phyloP scores from a whole-genome alignment of 2,329 filamentous ascomycete species.

The Aulographum hederae region DNA sequence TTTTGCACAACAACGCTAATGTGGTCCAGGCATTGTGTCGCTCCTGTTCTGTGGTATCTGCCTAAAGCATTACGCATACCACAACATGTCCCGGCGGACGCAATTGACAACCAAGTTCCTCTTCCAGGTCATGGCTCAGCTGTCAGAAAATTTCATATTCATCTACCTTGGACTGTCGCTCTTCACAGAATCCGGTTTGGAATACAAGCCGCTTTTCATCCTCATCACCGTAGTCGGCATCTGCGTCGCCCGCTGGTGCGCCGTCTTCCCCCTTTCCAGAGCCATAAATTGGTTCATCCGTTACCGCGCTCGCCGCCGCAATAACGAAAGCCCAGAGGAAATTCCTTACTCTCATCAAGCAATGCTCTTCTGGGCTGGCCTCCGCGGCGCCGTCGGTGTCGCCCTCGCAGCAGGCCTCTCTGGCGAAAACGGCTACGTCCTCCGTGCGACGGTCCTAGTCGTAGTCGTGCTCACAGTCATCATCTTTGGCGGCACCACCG shows the following conservation, averaged over 20 bases:
- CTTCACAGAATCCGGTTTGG: slow-evolving; percentile 74
- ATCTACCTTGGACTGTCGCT: slow-evolving; percentile 92
- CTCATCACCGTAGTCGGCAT: slow-evolving; percentile 84
- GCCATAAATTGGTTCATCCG: slow-evolving; percentile 86
- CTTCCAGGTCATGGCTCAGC: slow-evolving; percentile 83
- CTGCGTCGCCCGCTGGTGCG: slow-evolving; percentile 78
- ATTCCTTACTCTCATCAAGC: slow-evolving; percentile 88
- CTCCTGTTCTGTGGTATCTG: slow-evolving; percentile 96
- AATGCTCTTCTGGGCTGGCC: slow-evolving; percentile 99
- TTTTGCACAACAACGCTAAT: slow-evolving; percentile 1
- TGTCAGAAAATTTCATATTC: slow-evolving; percentile 99
- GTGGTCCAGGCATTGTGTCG: slow-evolving; percentile 91
- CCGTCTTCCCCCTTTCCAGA: slow-evolving; percentile 81
- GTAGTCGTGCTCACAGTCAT: slow-evolving; percentile 96
- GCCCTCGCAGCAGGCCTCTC: slow-evolving; percentile 77
- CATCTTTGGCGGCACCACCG: slow-evolving; percentile 94
- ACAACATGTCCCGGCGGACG: slow-evolving; percentile 97
- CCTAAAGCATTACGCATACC: slow-evolving; percentile 96
- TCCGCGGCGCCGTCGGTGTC: slow-evolving; percentile 89
- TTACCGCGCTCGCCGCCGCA: slow-evolving; percentile 57
- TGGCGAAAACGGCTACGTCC: slow-evolving; percentile 61
- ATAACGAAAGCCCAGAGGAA: slow-evolving; percentile 60
- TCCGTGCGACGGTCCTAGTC: slow-evolving; percentile 89
- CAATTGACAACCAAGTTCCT: slow-evolving; percentile 96
- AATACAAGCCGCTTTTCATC: slow-evolving; percentile 90